Evolutionary conservation across 495 filamentous ascomycete species (phyloP).

Genomic region (Friedmanniomyces endolithicus): DNA sequence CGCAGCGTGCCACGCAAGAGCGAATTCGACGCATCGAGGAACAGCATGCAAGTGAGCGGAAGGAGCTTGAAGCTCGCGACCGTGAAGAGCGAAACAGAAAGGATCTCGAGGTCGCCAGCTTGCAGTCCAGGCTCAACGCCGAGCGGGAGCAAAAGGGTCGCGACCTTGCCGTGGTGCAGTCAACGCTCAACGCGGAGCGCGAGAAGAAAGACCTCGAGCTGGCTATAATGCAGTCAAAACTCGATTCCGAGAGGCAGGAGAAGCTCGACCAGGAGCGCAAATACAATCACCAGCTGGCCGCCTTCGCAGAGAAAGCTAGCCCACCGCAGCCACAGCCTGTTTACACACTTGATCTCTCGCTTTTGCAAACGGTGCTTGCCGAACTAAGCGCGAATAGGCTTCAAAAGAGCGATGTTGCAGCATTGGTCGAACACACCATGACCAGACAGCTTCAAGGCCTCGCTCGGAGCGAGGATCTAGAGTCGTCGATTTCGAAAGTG

Average conservation of each 20-base stretch:
- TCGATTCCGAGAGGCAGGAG: background rate
- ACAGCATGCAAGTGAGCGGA: background rate
- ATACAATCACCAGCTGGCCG: background rate
- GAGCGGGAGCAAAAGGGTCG: background rate
- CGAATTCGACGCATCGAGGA: background rate
- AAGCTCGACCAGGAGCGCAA: constrained; percentile 1
- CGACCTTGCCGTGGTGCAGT: background rate
- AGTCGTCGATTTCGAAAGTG: background rate
- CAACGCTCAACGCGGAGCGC: background rate
- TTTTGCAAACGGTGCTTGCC: background rate
- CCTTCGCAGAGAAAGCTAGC: constrained; percentile 1
- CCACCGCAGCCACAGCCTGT: background rate
- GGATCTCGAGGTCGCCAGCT: background rate
- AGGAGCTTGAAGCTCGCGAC: background rate
- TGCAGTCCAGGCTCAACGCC: background rate
- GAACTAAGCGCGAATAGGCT: background rate
- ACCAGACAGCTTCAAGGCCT: background rate
- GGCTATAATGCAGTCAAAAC: background rate
- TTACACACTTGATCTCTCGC: background rate
- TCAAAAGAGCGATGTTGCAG: background rate
- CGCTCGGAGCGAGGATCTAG: background rate
- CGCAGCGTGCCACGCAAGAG: background rate
- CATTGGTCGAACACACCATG: background rate
- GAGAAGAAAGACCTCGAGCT: background rate
- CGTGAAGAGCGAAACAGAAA: background rate